These are phyloP conservation scores for Wickerhamomyces ciferrii DNA, from an alignment of 805 yeast genomes.

Conservation along the genomic window DNA sequence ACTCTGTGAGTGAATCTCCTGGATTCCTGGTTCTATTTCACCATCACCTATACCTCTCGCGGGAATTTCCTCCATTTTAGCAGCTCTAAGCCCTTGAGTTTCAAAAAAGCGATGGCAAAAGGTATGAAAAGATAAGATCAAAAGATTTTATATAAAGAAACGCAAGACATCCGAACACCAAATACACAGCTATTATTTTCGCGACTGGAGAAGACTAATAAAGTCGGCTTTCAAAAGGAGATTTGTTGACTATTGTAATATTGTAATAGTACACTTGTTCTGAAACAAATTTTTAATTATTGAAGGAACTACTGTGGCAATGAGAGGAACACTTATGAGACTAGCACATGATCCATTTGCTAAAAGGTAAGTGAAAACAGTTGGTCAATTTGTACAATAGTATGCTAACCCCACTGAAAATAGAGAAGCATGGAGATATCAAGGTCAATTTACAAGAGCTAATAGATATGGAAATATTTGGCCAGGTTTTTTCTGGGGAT, in stretches of 20 bases:
- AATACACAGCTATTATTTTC: background rate
- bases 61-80: background rate
- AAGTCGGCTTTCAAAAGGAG: background rate
- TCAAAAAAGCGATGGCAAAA: background rate
- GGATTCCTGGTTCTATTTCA: background rate
- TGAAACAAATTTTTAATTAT: too few species aligned
- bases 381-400: background rate
- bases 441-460: constrained; percentile 69
- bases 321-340: constrained; percentile 16
- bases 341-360: constrained; percentile 44
- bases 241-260: too few species aligned
- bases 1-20: background rate
- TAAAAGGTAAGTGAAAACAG: constrained; percentile 29
- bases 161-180: background rate
- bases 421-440: constrained; percentile 90
- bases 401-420: background rate
- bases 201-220: background rate
- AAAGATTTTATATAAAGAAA: background rate
- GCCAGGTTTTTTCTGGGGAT: constrained; percentile 79
- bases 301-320: background rate
- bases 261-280: too few species aligned
- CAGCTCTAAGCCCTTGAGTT: background rate
- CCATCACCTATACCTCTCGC: background rate
- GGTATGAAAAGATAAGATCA: background rate
- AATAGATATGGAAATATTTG: constrained; percentile 66